Base-by-base conservation (phyloP, 208 protist genomes). In the Trypanosomatidae sp. region DNA sequence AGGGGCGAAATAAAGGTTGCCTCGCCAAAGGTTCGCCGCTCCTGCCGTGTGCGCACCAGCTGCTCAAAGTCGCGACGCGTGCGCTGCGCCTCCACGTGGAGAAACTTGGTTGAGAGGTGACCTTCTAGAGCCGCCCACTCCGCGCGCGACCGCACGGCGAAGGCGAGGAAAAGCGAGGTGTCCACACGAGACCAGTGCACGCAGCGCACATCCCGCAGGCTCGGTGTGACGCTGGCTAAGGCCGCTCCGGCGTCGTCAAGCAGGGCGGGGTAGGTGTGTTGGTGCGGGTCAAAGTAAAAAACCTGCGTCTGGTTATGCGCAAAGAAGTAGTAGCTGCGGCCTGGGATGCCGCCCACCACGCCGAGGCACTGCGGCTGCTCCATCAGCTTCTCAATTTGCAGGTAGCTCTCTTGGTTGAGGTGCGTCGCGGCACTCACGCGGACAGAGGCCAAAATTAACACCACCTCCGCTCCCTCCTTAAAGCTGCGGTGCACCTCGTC, bases 221-320 rank as follows among this genome's bases (percentile, higher is more conserved):
- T 83, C 17, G 85, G 81, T 28, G 53, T 77, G 13, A 89, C 83
- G 28, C 75, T 47, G 65, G 76, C 30, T 44, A 49, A 19, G 46
- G 56, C 22, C 36, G 59, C 52, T 2, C n/a, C 3, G 67, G 55
- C 66, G 6, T 72, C 74, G 41, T 52, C 53, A 15, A 79, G 58
- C 33, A 86, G 44, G 22, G 90, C 90, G 1, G 74, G 56, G 58
- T 85, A 71, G 7, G 78, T 87, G 65, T 68, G 69, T 25, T 81
- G 79, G 62, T 96, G 91, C 12, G 91, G 91, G 59, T 96, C 91
- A 0, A 96, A 69, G 74, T 91, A 94, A 50, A 93, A 65, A 4
- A 94, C 50, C 53, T 86, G 84, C 1, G 75, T 84, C 46, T 83
- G 76, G n/a, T 76, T 82, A 58, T 80, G 81, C 33, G 86, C 91